Conservation (phyloP, 225 moss, liverwort and hornwort species). For the Pseudisothecium myosuroides region DNA sequence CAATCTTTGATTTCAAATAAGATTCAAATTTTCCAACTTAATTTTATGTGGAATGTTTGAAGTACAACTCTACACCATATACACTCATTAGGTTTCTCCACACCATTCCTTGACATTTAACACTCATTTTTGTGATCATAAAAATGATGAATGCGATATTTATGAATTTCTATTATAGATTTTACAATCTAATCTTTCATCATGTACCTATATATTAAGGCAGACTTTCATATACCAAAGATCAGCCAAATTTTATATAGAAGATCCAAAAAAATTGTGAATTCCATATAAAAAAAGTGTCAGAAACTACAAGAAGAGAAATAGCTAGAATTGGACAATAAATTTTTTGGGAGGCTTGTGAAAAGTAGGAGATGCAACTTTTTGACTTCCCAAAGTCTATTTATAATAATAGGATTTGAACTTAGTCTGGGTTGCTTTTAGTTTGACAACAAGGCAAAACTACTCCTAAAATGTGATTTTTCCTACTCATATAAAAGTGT, state of each 20-base stretch:
- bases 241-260: not conserved
- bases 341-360: not conserved
- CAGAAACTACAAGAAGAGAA: not conserved
- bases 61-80: not conserved
- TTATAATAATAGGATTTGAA: not conserved
- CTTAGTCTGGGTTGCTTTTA: not conserved
- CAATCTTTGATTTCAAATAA: not conserved
- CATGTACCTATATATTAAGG: not conserved
- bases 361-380: not conserved
- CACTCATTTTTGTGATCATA: not conserved
- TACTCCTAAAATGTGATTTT: not conserved
- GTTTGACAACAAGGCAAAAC: not conserved
- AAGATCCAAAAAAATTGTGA: too few relatives aligned
- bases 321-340: not conserved
- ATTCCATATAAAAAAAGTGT: not conserved
- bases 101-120: not conserved
- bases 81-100: not conserved
- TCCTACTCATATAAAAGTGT: not conserved
- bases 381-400: rapidly evolving
- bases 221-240: not conserved
- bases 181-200: not conserved
- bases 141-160: not conserved
- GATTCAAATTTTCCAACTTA: not conserved
- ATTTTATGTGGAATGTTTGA: too few relatives aligned
- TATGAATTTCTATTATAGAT: not conserved